A percentile compares a stretch with the other conserved stretches of the same genome.
Conservation (phyloP, 148 eudicot species). For the Amaranthus palmeri region DNA sequence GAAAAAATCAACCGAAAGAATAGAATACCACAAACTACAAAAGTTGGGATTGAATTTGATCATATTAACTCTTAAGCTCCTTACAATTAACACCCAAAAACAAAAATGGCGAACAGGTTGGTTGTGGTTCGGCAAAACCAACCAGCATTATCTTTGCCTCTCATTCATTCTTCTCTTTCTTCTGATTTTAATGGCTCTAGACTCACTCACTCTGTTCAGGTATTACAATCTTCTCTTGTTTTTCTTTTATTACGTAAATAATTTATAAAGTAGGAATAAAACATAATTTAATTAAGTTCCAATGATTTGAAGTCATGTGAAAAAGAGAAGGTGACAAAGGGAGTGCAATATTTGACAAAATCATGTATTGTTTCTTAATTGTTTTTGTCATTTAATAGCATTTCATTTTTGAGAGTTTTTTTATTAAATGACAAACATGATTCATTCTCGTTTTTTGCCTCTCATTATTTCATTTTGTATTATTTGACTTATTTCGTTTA, state of each 20-base stretch:
- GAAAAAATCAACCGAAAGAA: conserved; percentile 17
- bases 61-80: not conserved
- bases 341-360: too few relatives aligned
- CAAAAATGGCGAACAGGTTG: conserved; percentile 33
- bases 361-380: too few relatives aligned
- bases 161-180: conserved; percentile 70
- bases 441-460: too few relatives aligned
- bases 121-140: conserved; percentile 58
- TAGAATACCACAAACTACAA: conserved; percentile 24
- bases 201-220: conserved; percentile 67
- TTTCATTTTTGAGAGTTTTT: too few relatives aligned
- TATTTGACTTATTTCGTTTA: too few relatives aligned
- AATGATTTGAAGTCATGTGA: too few relatives aligned
- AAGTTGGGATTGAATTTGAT: not conserved
- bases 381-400: too few relatives aligned
- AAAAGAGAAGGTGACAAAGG: too few relatives aligned
- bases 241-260: not conserved
- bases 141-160: conserved; percentile 40
- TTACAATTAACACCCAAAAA: conserved; percentile 10
- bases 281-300: too few relatives aligned
- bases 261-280: too few relatives aligned
- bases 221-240: conserved; percentile 14
- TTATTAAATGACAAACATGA: too few relatives aligned
- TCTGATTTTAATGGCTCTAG: conserved; percentile 67
- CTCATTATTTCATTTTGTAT: too few relatives aligned